phyloP scores from a whole-genome alignment of 176 grass and related monocot genomes.

The Aechmea fasciata region DNA sequence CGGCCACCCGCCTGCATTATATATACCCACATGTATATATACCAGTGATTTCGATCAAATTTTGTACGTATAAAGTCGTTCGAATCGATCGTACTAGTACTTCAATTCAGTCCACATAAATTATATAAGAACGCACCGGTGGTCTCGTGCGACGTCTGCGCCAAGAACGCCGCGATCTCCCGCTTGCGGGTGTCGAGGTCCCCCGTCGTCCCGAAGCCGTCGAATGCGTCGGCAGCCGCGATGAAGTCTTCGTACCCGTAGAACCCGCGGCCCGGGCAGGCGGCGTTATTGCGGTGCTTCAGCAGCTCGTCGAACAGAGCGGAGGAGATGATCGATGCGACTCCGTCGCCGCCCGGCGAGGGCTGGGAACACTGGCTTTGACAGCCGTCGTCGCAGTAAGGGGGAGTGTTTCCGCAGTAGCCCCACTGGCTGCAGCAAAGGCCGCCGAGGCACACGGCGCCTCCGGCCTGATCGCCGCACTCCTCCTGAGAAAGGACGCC shows the following conservation, averaged over 20 bases:
- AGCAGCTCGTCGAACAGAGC: not conserved
- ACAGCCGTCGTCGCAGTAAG: constrained; percentile 11
- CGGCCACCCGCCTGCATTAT: not conserved
- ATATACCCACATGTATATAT: no score
- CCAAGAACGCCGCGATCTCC: not conserved
- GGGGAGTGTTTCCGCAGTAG: constrained; percentile 26
- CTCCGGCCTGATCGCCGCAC: constrained; percentile 34
- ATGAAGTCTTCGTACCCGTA: not conserved
- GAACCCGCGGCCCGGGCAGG: not conserved
- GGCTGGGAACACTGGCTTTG: constrained; percentile 22
- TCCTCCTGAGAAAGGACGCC: constrained; percentile 10
- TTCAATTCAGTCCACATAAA: not conserved
- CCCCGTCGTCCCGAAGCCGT: not conserved
- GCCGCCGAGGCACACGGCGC: constrained; percentile 20
- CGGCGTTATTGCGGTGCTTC: not conserved
- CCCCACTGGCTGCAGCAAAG: constrained; percentile 39
- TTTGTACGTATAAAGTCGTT: not conserved
- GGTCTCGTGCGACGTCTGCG: not conserved
- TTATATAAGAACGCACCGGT: not conserved
- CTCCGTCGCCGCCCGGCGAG: not conserved
- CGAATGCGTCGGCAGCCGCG: not conserved
- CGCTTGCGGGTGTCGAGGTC: not conserved
- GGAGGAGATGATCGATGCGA: not conserved
- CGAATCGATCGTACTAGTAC: not conserved
- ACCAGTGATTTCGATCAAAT: not conserved